Base-by-base conservation (phyloP, 2,329 filamentous ascomycete genomes). In the Cercospora sojina region DNA sequence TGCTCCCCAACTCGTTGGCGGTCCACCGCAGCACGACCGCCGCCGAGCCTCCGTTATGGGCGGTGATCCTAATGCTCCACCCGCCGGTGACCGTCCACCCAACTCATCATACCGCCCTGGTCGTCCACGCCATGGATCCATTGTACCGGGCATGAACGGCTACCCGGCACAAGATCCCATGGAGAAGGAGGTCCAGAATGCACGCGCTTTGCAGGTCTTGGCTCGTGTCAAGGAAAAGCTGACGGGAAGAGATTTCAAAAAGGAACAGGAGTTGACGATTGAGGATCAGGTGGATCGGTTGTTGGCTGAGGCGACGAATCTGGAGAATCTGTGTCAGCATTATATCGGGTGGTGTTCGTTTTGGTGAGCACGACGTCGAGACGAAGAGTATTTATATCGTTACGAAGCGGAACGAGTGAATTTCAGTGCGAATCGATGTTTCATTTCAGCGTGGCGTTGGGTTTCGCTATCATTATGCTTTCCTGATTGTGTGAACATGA, bases 291-390 rank as follows among this genome's bases (percentile, higher is more conserved):
- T 99, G 5, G 94, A 97, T 79, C 94, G 96, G 79, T 83, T 99
- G 74, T 91, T 99, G 73, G 90, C 91, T 68, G 94, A 99, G 82
- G 95, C 95, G 23, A 99, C 95, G 6, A 97, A 95, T 76, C 84
- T 98, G 74, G 95, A 98, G 85, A 98, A 98, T 78, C 83, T 99
- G 68, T 99, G 95, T 78, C 95, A 98, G 83, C 95, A 98, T 82
- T 99, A 97, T 79, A 97, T 98, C 74, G 95, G 95, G 70, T 98
- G 94, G 94, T 98, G 94, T 81, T 96, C 92, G 80, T 98, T 97
- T 85, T 98, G 94, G 94, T 98, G 23, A 59, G 38, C 16, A 58
- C 5, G 7, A 20, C 18, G 3, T 3, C 9, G 18, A 10, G 16
- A 20, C 9, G 8, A 35, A 43, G 0, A 47, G 41, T 5, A 47